A percentile compares a stretch with the other conserved stretches of the same genome.
These are phyloP conservation scores for Eutrema yunnanense DNA, from an alignment of 345 rosid species.

Conservation along the genomic window DNA sequence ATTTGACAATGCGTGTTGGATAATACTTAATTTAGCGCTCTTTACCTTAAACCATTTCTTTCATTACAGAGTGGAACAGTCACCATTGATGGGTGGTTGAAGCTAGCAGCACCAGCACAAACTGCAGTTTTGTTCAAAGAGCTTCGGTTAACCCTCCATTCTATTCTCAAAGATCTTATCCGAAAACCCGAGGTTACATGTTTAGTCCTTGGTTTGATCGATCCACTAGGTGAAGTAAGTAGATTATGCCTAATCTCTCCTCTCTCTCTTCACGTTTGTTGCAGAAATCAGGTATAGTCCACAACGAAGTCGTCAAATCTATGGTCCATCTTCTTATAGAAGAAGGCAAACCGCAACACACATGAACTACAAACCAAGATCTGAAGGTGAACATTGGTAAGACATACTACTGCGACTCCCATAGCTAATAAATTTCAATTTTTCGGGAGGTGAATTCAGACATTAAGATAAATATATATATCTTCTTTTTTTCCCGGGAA, in stretches of 20 bases:
- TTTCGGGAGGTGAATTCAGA: too few species aligned
- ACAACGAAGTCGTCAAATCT: slow-evolving; percentile 70
- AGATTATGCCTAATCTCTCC: not conserved
- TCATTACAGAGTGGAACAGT: slow-evolving; percentile 57
- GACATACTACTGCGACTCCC: not conserved
- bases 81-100: slow-evolving; percentile 77
- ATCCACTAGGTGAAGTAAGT: not conserved
- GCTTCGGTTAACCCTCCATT: slow-evolving; percentile 67
- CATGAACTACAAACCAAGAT: not conserved
- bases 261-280: not conserved
- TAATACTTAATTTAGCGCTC: not conserved
- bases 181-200: slow-evolving; percentile 64
- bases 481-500: too few species aligned
- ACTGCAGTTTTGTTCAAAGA: slow-evolving; percentile 89
- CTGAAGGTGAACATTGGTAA: not conserved
- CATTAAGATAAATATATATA: too few species aligned
- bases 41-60: not conserved
- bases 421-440: not conserved
- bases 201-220: not conserved
- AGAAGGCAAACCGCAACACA: slow-evolving; percentile 50
- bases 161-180: slow-evolving; percentile 57
- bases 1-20: not conserved
- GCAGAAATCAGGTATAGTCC: slow-evolving; percentile 54
- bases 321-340: slow-evolving; percentile 65
- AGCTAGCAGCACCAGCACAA: slow-evolving; percentile 83